Conservation (phyloP, 2,329 filamentous ascomycete genomes). For the Xylariaceae sp. region DNA sequence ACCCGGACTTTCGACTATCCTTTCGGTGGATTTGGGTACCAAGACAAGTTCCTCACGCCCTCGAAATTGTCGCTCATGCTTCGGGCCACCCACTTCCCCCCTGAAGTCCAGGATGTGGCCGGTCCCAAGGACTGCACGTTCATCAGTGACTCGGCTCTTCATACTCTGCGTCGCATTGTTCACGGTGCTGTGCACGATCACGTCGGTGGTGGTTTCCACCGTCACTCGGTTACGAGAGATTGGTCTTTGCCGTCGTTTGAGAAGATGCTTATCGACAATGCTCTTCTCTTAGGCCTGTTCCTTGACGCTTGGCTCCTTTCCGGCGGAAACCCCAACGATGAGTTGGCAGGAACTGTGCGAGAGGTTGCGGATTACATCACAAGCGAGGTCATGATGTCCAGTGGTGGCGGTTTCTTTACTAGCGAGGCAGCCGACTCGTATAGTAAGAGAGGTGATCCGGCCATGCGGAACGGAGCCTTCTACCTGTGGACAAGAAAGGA, state of each 20-base stretch:
- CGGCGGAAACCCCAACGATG: constrained; percentile 49
- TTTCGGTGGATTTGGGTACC: constrained; percentile 73
- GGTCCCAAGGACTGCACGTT: constrained; percentile 69
- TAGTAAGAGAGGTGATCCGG: constrained; percentile 65
- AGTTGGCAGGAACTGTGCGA: constrained; percentile 72
- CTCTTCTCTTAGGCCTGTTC: constrained; percentile 76
- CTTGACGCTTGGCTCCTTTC: constrained; percentile 73
- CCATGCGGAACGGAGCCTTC: constrained; percentile 86
- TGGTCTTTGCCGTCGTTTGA: constrained; percentile 97
- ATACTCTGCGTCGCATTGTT: constrained; percentile 70
- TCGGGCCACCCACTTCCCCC: constrained; percentile 64
- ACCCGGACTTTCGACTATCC: constrained; percentile 71
- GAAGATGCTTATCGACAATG: constrained; percentile 93
- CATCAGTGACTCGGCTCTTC: constrained; percentile 72
- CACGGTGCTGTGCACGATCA: constrained; percentile 53
- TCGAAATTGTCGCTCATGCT: constrained; percentile 80
- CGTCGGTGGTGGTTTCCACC: constrained; percentile 52
- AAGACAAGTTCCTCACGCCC: constrained; percentile 87
- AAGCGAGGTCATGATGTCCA: constrained; percentile 59
- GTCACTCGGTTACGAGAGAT: constrained; percentile 85
- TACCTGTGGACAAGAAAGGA: constrained; percentile 92
- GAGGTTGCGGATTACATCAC: constrained; percentile 86
- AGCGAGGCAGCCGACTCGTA: constrained; percentile 88
- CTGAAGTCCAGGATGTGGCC: constrained; percentile 77
- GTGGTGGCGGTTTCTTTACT: constrained; percentile 72